These are phyloP conservation scores for Penicillium nucicola DNA, from an alignment of 495 filamentous ascomycete genomes.

Conservation along the genomic window DNA sequence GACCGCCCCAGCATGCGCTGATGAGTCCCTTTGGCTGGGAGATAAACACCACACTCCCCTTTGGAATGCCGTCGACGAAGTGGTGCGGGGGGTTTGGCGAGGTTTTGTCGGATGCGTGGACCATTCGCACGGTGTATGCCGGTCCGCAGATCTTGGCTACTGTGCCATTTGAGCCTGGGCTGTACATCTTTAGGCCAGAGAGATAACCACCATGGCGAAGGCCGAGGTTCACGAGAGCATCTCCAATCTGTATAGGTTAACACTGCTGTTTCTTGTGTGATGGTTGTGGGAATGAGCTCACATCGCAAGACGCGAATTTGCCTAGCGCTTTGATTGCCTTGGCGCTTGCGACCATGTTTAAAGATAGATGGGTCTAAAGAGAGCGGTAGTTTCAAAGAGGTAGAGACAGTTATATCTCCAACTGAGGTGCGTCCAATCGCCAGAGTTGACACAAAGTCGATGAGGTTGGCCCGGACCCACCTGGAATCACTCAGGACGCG, in stretches of 20 bases:
- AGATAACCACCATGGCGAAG: slow-evolving; percentile 55
- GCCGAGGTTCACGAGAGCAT: slow-evolving; percentile 44
- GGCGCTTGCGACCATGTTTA: slow-evolving; percentile 10
- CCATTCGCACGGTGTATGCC: slow-evolving; percentile 52
- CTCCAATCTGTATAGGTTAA: slow-evolving; percentile 14
- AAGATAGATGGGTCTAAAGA: too few relatives aligned
- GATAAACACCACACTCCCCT: slow-evolving; percentile 52
- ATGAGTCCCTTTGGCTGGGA: slow-evolving; percentile 48
- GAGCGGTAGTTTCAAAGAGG: too few relatives aligned
- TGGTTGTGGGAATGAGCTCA: slow-evolving; percentile 2
- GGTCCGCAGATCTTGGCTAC: slow-evolving; percentile 54
- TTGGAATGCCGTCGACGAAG: slow-evolving; percentile 46
- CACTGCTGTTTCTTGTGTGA: neutral
- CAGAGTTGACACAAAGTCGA: neutral
- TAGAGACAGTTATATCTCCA: too few relatives aligned
- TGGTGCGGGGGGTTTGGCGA: slow-evolving; percentile 11
- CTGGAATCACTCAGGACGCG: neutral
- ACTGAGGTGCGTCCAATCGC: too few relatives aligned
- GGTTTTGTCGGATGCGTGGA: slow-evolving; percentile 13
- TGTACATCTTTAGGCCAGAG: slow-evolving; percentile 56
- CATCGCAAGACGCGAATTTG: slow-evolving; percentile 23
- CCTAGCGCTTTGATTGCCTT: slow-evolving; percentile 18
- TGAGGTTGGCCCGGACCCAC: slow-evolving; percentile 4
- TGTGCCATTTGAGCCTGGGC: slow-evolving; percentile 48
- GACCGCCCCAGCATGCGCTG: slow-evolving; percentile 58